Base-by-base conservation (phyloP, 805 yeast genomes). In the Starmerella bacillaris region DNA sequence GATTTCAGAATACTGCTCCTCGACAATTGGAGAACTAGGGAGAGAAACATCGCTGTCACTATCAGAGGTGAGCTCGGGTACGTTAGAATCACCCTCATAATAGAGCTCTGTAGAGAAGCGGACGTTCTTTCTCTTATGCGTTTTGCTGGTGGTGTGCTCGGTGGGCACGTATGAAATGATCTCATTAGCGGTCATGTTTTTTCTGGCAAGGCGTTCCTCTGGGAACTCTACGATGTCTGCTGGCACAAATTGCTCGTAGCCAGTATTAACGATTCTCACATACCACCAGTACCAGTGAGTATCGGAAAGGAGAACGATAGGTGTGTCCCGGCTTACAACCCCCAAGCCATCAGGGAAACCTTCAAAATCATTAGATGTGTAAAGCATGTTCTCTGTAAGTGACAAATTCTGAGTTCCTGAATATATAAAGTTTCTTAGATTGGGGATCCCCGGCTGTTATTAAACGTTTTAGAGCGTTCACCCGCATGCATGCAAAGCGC, bases 271-370 rank as follows among this genome's bases (percentile, higher is more conserved):
- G 40, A 64, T 53, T 48, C 67, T 55, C 46, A 89, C 86, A 8
- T 86, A 61, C 96, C 98, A 89, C 98, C 98, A 89, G 57, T 89
- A 89, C 41, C 79, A 68, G 56, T 89, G 94, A 33, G 78, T 74
- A 51, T 89, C 98, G 51, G 82, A 83, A 24, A 89, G 58, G 15
- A 89, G 58, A 30, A 68, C 61, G 43, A 92, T 30, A 7, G 32
- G 21, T 7, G 22, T 19, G 19, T 19, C 21, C 15, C 12, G 22
- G 5, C 11, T 7, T 8, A 29, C 32, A 29, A 14, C 21, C 7
- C 32, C 19, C 6, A 18, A 7, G 5, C 15, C 15, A 14, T 29
- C 32, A 17, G 32, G 32, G 6, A 29, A 14, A n/a, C 32, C 32
- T 14, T 18, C 32, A 22, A 29, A 29, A 14, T 29, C 32, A 6